These are phyloP conservation scores for Euphorbia celastroides DNA, from an alignment of 441 rosid species.

Conservation along the genomic window DNA sequence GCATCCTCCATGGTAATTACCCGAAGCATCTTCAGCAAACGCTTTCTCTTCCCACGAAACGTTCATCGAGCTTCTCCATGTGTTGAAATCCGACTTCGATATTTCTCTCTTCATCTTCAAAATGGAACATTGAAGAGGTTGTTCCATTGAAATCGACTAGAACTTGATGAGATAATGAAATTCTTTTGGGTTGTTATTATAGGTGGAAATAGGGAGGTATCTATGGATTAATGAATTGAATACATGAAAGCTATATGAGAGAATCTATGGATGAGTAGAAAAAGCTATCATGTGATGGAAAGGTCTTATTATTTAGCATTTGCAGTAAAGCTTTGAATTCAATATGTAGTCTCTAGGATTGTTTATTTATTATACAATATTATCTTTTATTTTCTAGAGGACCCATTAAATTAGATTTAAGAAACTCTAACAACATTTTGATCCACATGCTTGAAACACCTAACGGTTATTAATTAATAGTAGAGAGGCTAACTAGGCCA, in stretches of 20 bases:
- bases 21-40: slow-evolving; percentile 73
- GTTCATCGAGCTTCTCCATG: slow-evolving; percentile 8
- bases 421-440: slow-evolving; percentile 29
- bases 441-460: slow-evolving; percentile 24
- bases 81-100: slow-evolving; percentile 19
- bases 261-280: slow-evolving; percentile 28
- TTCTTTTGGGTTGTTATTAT: slow-evolving; percentile 8
- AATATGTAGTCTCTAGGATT: slow-evolving; percentile 22
- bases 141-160: slow-evolving; percentile 22
- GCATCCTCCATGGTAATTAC: slow-evolving; percentile 47
- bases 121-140: slow-evolving; percentile 31
- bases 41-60: slow-evolving; percentile 82
- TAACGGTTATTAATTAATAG: slow-evolving; percentile 17
- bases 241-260: slow-evolving; percentile 31
- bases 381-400: slow-evolving; percentile 18
- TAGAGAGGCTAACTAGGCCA: slow-evolving; percentile 3
- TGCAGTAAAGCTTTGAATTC: slow-evolving; percentile 25
- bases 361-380: slow-evolving; percentile 13
- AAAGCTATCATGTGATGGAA: slow-evolving; percentile 17
- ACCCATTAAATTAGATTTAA: slow-evolving; percentile 1
- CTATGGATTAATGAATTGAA: slow-evolving; percentile 16
- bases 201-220: background rate
- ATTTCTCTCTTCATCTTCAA: slow-evolving; percentile 29
- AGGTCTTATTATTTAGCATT: slow-evolving; percentile 33
- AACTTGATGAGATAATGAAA: background rate